These are phyloP conservation scores for Linanthus parryae DNA, from an alignment of 148 eudicot genomes.

Conservation along the genomic window DNA sequence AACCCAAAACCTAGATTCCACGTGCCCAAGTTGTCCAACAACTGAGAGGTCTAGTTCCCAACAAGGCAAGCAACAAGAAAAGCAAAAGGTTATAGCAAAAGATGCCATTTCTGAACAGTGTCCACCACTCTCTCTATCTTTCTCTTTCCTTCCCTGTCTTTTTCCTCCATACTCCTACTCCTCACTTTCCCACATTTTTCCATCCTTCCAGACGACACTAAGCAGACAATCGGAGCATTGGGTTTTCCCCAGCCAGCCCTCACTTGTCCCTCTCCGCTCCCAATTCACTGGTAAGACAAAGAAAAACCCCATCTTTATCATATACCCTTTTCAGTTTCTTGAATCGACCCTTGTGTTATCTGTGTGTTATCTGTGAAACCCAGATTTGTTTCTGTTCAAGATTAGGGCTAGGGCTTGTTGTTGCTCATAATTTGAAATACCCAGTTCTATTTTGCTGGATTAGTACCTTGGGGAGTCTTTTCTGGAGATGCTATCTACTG, in stretches of 20 bases:
- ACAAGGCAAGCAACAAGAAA: no score
- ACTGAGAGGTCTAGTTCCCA: no score
- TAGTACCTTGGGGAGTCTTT: background rate
- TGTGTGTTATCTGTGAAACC: background rate
- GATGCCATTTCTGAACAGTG: slow-evolving; percentile 6
- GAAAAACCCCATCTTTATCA: background rate
- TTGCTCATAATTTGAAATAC: background rate
- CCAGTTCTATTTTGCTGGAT: background rate
- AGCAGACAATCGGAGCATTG: no score
- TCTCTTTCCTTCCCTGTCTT: slow-evolving; percentile 2
- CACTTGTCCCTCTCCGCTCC: background rate
- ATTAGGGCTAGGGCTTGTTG: background rate
- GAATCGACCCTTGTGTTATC: background rate
- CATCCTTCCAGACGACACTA: background rate
- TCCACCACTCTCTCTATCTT: background rate
- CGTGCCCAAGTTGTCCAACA: no score
- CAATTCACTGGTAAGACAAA: slow-evolving; percentile 5
- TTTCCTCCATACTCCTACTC: slow-evolving; percentile 1
- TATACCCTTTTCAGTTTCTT: background rate
- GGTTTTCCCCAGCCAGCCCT: no score
- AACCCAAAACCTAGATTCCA: no score
- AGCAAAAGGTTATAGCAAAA: slow-evolving; percentile 6
- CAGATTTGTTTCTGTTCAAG: background rate
- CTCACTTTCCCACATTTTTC: background rate
- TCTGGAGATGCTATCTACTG: background rate